phyloP scores from a whole-genome alignment of 2,329 filamentous ascomycete genomes.

The Stachybotrys chlorohalonatus region DNA sequence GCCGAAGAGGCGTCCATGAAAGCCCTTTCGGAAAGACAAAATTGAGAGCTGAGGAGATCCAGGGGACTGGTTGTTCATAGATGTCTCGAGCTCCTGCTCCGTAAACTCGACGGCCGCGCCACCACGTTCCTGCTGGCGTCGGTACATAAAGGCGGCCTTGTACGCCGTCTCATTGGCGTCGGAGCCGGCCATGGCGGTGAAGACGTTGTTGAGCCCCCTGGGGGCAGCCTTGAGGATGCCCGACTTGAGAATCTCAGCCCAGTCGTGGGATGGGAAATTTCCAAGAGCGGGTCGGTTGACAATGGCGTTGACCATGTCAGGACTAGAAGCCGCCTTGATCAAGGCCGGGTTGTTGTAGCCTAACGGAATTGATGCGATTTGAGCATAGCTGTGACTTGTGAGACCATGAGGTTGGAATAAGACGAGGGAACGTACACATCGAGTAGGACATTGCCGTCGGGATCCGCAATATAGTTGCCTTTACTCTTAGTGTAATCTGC shows the following conservation, averaged over 20 bases:
- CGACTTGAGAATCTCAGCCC: constrained; percentile 68
- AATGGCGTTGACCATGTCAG: constrained; percentile 70
- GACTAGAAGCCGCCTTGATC: constrained; percentile 58
- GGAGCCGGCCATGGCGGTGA: constrained; percentile 81
- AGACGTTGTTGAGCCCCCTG: constrained; percentile 77
- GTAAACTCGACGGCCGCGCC: constrained; percentile 72
- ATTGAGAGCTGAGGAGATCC: constrained; percentile 73
- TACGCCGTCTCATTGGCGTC: constrained; percentile 93
- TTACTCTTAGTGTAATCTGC: constrained; percentile 63
- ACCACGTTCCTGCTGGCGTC: constrained; percentile 71
- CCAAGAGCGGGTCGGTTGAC: constrained; percentile 86
- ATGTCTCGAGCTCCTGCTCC: constrained; percentile 60
- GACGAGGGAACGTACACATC: constrained; percentile 47
- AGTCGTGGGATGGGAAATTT: constrained; percentile 83
- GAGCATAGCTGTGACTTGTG: constrained; percentile 54
- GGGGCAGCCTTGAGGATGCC: constrained; percentile 78
- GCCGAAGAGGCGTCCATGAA: constrained; percentile 87
- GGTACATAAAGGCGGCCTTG: constrained; percentile 94
- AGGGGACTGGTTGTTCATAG: constrained; percentile 74
- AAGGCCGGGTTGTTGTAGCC: constrained; percentile 87
- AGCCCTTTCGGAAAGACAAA: constrained; percentile 77
- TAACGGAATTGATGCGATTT: constrained; percentile 87
- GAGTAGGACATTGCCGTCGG: constrained; percentile 63
- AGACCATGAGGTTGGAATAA: background rate
- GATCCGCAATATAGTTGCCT: constrained; percentile 74